phyloP scores from a whole-genome alignment of 805 yeast genomes.

The Barnettozyma californica region DNA sequence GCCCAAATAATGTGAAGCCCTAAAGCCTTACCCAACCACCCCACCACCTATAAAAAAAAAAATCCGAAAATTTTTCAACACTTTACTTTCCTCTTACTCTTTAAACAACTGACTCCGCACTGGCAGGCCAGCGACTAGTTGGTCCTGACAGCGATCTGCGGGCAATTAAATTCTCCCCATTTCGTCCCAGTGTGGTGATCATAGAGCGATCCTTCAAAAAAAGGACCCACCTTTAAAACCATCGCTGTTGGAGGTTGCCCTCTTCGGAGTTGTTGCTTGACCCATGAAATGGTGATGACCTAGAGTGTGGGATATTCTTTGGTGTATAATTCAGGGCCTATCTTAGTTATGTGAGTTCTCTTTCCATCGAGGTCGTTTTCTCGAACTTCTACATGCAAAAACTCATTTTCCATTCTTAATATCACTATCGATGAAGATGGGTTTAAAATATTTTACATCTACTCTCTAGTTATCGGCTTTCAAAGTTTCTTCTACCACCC shows the following conservation, averaged over 20 bases:
- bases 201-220: background rate
- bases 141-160: background rate
- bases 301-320: conserved; percentile 62
- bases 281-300: conserved; percentile 98
- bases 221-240: conserved; percentile 66
- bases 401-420: too few species aligned
- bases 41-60: background rate
- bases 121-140: background rate
- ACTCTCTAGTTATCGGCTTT: too few species aligned
- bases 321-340: background rate
- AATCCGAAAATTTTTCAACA: background rate
- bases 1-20: background rate
- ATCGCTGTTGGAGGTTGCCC: conserved; percentile 96
- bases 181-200: conserved; percentile 2
- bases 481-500: too few species aligned
- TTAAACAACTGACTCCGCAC: background rate
- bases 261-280: conserved; percentile 41
- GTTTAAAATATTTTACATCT: too few species aligned
- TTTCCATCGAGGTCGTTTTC: too few species aligned
- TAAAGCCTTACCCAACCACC: background rate
- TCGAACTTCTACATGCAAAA: background rate
- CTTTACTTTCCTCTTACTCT: background rate
- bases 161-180: background rate
- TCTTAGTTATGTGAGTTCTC: too few species aligned
- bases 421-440: too few species aligned